phyloP scores from a whole-genome alignment of 768 basidiomycete genomes.

The Xerocomus brunneocitrinus region DNA sequence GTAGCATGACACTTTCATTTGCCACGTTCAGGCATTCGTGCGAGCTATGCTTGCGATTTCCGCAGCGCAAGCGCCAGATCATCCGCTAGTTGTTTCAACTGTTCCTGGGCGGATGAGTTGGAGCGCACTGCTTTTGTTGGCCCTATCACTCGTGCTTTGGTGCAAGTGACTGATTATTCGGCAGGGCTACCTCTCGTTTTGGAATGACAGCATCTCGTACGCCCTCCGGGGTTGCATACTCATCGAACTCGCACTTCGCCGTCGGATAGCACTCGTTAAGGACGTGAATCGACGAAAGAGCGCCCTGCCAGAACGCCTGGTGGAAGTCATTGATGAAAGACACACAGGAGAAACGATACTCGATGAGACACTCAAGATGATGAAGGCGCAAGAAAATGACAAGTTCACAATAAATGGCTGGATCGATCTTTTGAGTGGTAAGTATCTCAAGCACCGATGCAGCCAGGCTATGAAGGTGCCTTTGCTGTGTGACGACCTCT shows the following conservation, averaged over 20 bases:
- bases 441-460: neutral
- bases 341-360: constrained; percentile 95
- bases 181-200: constrained; percentile 93
- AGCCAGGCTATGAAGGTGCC: neutral
- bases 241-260: constrained; percentile 92
- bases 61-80: constrained; percentile 18
- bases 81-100: neutral
- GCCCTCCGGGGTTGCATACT: constrained; percentile 97
- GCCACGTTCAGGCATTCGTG: constrained; percentile 5
- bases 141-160: neutral
- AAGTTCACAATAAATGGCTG: constrained; percentile 76
- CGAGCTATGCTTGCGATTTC: constrained; percentile 7
- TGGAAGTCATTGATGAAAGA: constrained; percentile 89
- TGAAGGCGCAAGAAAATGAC: constrained; percentile 65
- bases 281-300: constrained; percentile 72
- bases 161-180: constrained; percentile 9
- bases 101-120: constrained; percentile 2
- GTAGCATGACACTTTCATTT: constrained; percentile 18
- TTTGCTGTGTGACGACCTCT: neutral
- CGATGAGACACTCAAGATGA: constrained; percentile 95
- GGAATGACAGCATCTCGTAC: constrained; percentile 99
- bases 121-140: constrained; percentile 20
- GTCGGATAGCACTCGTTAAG: constrained; percentile 85
- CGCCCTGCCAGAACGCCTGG: constrained; percentile 73
- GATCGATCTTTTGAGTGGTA: constrained; percentile 93